A percentile compares a stretch with the other conserved stretches of the same genome.
Conservation (phyloP, 164 flowering plant species). For the Vitis rupestris region DNA sequence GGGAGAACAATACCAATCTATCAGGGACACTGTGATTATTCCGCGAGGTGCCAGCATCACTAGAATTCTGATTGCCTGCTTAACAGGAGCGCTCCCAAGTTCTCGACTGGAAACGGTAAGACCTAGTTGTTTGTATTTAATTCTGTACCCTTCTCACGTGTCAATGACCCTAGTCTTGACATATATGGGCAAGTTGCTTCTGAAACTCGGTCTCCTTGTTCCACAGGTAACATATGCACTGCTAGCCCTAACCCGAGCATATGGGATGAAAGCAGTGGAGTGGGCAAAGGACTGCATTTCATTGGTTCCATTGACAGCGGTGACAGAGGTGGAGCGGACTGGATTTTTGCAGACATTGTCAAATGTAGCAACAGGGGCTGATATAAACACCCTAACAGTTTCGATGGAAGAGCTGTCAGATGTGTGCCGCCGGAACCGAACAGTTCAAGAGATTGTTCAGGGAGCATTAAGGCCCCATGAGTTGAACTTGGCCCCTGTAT, state of each 20-base stretch:
- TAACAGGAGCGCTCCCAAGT: constrained; percentile 92
- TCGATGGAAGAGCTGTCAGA: constrained; percentile 86
- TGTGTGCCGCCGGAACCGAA: constrained; percentile 86
- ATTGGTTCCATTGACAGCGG: constrained; percentile 71
- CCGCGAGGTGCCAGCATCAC: constrained; percentile 83
- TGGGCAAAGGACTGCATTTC: constrained; percentile 77
- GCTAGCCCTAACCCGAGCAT: constrained; percentile 66
- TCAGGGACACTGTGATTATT: constrained; percentile 67
- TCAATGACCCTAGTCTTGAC: no score
- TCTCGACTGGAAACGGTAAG: constrained; percentile 82
- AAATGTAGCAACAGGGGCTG: constrained; percentile 67
- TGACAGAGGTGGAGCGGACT: constrained; percentile 71
- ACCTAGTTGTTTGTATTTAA: background rate
- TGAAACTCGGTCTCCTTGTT: background rate
- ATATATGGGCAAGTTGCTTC: background rate
- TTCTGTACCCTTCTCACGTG: no score
- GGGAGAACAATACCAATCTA: constrained; percentile 51
- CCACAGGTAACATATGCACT: constrained; percentile 72
- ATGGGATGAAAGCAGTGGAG: constrained; percentile 58
- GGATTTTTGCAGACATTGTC: constrained; percentile 78
- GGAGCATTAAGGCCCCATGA: constrained; percentile 88
- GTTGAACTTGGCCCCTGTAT: constrained; percentile 51
- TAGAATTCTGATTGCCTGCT: constrained; percentile 82
- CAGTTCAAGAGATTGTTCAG: constrained; percentile 94
- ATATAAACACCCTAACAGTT: constrained; percentile 39